These are phyloP conservation scores for Linnemannia elongata DNA, from an alignment of 192 early-diverging fungal species.

Conservation along the genomic window DNA sequence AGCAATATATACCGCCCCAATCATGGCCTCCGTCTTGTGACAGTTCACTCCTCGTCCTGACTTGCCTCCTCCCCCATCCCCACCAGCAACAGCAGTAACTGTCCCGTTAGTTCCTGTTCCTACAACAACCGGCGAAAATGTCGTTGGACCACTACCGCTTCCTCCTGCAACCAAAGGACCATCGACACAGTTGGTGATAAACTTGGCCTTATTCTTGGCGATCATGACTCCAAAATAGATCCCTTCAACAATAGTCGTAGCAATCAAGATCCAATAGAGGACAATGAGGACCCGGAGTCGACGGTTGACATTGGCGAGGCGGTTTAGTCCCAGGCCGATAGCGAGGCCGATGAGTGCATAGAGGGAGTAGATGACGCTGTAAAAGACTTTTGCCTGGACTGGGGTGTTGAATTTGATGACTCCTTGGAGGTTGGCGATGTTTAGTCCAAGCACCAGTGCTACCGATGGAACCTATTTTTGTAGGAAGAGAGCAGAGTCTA, in stretches of 20 bases:
- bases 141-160: background rate
- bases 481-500: background rate
- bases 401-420: slow-evolving; percentile 34
- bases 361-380: slow-evolving; percentile 28
- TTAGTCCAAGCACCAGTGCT: slow-evolving; percentile 26
- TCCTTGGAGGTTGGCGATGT: slow-evolving; percentile 20
- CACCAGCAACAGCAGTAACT: background rate
- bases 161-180: background rate
- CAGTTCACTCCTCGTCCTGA: slow-evolving; percentile 4
- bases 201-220: slow-evolving; percentile 38
- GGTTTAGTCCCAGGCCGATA: background rate
- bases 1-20: slow-evolving; percentile 31
- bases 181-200: slow-evolving; percentile 32
- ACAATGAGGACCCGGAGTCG: slow-evolving; percentile 24
- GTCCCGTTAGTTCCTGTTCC: background rate
- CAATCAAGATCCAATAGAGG: slow-evolving; percentile 48
- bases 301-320: background rate
- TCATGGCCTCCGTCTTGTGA: background rate
- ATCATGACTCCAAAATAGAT: slow-evolving; percentile 52
- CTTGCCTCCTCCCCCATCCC: background rate
- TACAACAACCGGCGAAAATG: background rate
- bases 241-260: slow-evolving; percentile 27
- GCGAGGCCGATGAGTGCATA: slow-evolving; percentile 32
- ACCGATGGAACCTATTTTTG: slow-evolving; percentile 34
- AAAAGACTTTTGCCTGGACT: slow-evolving; percentile 29